A percentile compares a stretch with the other conserved stretches of the same genome.
Conservation (phyloP, 331 rosid species). For the Erythrophleum ivorense region DNA sequence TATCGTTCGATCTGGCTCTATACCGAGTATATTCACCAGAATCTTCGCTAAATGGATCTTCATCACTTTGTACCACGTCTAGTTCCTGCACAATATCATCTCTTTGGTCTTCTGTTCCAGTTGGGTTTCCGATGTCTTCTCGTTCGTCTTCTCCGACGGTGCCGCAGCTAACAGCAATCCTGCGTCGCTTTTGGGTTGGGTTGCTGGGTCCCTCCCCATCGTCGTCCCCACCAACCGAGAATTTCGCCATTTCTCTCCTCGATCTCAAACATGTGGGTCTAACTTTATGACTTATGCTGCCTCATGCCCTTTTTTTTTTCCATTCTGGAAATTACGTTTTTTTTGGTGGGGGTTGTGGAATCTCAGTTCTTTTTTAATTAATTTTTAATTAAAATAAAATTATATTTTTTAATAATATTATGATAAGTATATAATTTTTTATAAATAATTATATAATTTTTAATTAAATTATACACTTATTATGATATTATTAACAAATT, state of each 20-base stretch:
- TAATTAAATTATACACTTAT: too few relatives aligned
- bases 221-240: slow-evolving; percentile 18
- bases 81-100: not conserved
- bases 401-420: too few relatives aligned
- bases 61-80: not conserved
- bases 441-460: too few relatives aligned
- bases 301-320: not conserved
- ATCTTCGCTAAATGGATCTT: not conserved
- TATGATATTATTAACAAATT: too few relatives aligned
- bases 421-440: too few relatives aligned
- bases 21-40: not conserved
- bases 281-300: not conserved
- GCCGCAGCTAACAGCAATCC: not conserved
- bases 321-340: too few relatives aligned
- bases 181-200: slow-evolving; percentile 21
- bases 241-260: slow-evolving; percentile 4
- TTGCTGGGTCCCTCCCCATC: slow-evolving; percentile 28
- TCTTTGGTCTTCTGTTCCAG: not conserved
- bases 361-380: too few relatives aligned
- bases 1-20: not conserved
- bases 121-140: not conserved
- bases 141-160: not conserved
- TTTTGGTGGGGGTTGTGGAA: too few relatives aligned
- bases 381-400: too few relatives aligned
- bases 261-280: not conserved